Conservation (phyloP, 2,329 filamentous ascomycete genomes). For the Akanthomyces uredinophilus region DNA sequence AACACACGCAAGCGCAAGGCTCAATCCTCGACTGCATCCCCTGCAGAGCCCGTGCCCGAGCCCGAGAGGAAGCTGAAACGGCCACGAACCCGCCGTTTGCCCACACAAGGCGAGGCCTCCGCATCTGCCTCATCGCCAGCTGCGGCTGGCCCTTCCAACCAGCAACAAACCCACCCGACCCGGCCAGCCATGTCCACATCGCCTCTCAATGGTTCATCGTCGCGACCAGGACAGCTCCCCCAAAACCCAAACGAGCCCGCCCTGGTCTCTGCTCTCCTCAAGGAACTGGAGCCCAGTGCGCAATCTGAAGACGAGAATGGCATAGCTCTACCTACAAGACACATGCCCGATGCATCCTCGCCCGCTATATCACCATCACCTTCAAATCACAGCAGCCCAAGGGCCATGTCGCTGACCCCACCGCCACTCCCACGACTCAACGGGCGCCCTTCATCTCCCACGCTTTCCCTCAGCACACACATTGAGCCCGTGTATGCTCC, state of each 20-base stretch:
- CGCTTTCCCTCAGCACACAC: conserved; percentile 61
- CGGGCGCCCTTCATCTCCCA: conserved; percentile 58
- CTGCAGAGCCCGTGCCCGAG: conserved; percentile 61
- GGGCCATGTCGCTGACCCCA: conserved; percentile 63
- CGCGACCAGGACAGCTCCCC: neutral
- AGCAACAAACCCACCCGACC: conserved; percentile 5
- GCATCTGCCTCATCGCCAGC: conserved; percentile 34
- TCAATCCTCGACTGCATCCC: conserved; percentile 65
- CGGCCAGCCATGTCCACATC: conserved; percentile 15
- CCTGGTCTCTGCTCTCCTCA: conserved; percentile 79
- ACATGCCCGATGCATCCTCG: conserved; percentile 42
- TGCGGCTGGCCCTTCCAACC: conserved; percentile 21
- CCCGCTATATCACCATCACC: conserved; percentile 61
- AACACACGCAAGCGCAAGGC: conserved; percentile 68
- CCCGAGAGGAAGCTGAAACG: conserved; percentile 83
- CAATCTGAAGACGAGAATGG: conserved; percentile 51
- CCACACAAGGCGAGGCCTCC: conserved; percentile 42
- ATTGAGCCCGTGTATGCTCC: conserved; percentile 71
- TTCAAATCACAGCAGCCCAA: conserved; percentile 62
- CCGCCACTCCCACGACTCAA: conserved; percentile 54
- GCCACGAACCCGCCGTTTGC: conserved; percentile 69
- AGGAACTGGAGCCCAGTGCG: conserved; percentile 72
- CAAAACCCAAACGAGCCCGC: conserved; percentile 54
- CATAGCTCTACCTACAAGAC: conserved; percentile 25
- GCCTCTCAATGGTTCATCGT: neutral